Conservation (phyloP, 345 rosid genomes). For the Salix caprea region DNA sequence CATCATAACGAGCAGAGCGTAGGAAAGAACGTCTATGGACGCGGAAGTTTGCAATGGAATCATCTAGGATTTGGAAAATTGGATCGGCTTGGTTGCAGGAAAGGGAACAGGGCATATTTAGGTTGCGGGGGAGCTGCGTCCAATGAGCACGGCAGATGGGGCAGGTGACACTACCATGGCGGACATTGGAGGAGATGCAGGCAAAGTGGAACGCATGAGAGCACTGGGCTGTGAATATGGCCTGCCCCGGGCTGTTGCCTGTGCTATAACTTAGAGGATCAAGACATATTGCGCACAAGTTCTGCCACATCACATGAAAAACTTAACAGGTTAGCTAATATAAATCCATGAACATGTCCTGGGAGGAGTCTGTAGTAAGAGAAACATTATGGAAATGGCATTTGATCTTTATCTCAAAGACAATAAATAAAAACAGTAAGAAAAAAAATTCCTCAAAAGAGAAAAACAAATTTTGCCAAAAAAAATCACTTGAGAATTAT, state of each 20-base stretch:
- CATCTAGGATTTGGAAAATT: conserved; percentile 61
- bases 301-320: conserved; percentile 37
- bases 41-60: conserved; percentile 69
- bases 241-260: conserved; percentile 57
- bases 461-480: not conserved
- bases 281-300: conserved; percentile 73
- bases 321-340: not conserved
- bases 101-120: conserved; percentile 46
- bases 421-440: too few species aligned
- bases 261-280: conserved; percentile 61
- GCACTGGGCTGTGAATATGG: conserved; percentile 84
- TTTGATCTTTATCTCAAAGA: not conserved
- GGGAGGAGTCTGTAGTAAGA: not conserved
- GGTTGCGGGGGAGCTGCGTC: conserved; percentile 82
- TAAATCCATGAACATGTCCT: not conserved
- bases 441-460: not conserved
- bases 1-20: conserved; percentile 74
- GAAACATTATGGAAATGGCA: not conserved
- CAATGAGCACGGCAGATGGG: conserved; percentile 90
- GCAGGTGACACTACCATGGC: conserved; percentile 82
- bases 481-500: not conserved
- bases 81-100: conserved; percentile 57
- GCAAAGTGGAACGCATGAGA: conserved; percentile 76
- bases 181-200: conserved; percentile 83
- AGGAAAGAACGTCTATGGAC: conserved; percentile 71